Evolutionary conservation across 2,329 filamentous ascomycete genomes (phyloP).

Genomic region (Ceratocystis cubensis): DNA sequence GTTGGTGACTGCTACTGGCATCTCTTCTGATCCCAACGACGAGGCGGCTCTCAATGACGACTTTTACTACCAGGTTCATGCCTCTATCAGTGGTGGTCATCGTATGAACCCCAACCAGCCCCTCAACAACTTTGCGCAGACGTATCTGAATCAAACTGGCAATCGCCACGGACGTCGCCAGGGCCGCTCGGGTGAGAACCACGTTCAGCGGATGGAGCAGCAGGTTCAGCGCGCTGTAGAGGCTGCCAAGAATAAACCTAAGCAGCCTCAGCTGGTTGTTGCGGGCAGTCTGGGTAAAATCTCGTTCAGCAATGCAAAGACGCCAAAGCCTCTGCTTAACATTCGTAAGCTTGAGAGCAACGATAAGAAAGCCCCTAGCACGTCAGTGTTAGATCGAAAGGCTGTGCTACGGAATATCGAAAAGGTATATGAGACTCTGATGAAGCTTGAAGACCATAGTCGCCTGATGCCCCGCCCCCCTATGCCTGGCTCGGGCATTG

Average conservation of each 20-base stretch:
- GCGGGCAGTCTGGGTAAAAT: constrained; percentile 96
- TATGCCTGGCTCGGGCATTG: constrained; percentile 34
- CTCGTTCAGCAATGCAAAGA: constrained; percentile 97
- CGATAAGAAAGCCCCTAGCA: constrained; percentile 31
- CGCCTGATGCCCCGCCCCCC: constrained; percentile 54
- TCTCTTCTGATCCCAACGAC: constrained; percentile 63
- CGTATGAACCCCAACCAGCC: constrained; percentile 87
- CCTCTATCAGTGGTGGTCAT: constrained; percentile 79
- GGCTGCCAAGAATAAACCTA: constrained; percentile 91
- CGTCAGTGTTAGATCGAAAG: constrained; percentile 55
- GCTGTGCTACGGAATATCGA: constrained; percentile 77
- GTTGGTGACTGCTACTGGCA: constrained; percentile 81
- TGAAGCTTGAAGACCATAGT: constrained; percentile 90
- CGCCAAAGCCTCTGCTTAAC: constrained; percentile 84
- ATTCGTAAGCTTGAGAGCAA: constrained; percentile 65
- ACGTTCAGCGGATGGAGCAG: constrained; percentile 98
- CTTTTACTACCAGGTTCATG: constrained; percentile 97
- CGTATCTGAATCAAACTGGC: constrained; percentile 90
- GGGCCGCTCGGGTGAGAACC: constrained; percentile 78
- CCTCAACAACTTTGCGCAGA: constrained; percentile 91
- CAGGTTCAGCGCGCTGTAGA: constrained; percentile 96
- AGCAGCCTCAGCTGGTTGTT: constrained; percentile 93
- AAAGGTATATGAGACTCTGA: constrained; percentile 71
- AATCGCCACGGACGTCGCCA: constrained; percentile 66
- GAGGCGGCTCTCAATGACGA: constrained; percentile 80